phyloP scores from a whole-genome alignment of 768 basidiomycete species.

The Pseudohyphozyma bogoriensis region DNA sequence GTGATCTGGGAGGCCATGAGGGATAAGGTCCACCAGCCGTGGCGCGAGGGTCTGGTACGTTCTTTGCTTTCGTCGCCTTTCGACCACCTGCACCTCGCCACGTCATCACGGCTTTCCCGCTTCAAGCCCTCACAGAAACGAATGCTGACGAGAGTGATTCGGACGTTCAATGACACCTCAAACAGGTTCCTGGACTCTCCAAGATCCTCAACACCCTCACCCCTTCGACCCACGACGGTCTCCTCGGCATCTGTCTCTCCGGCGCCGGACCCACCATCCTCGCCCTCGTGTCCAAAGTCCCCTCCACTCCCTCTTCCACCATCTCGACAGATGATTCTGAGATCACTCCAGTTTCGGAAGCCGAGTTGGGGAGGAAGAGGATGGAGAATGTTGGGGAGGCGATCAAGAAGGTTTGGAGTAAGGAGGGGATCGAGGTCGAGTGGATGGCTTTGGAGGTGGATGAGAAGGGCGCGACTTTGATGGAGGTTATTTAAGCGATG shows the following conservation, averaged over 20 bases:
- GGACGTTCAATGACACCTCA: background rate
- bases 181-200: slow-evolving; percentile 86
- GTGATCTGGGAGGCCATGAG: slow-evolving; percentile 99
- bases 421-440: slow-evolving; percentile 28
- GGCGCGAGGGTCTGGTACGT: slow-evolving; percentile 58
- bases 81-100: too few relatives aligned
- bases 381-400: slow-evolving; percentile 26
- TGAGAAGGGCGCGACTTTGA: slow-evolving; percentile 18
- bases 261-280: slow-evolving; percentile 97
- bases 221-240: slow-evolving; percentile 78
- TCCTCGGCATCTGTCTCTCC: slow-evolving; percentile 92
- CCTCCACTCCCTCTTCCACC: background rate
- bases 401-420: slow-evolving; percentile 25
- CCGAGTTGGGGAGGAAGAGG: slow-evolving; percentile 8
- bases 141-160: background rate
- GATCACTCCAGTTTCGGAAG: too few relatives aligned
- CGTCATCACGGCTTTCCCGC: too few relatives aligned
- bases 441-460: slow-evolving; percentile 25
- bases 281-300: slow-evolving; percentile 57
- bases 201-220: slow-evolving; percentile 84
- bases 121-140: background rate
- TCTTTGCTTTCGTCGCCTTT: background rate
- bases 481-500: too few relatives aligned
- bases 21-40: slow-evolving; percentile 94
- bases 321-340: slow-evolving; percentile 12